phyloP scores from a whole-genome alignment of 2,329 filamentous ascomycete species.

The Aureobasidium subglaciale region DNA sequence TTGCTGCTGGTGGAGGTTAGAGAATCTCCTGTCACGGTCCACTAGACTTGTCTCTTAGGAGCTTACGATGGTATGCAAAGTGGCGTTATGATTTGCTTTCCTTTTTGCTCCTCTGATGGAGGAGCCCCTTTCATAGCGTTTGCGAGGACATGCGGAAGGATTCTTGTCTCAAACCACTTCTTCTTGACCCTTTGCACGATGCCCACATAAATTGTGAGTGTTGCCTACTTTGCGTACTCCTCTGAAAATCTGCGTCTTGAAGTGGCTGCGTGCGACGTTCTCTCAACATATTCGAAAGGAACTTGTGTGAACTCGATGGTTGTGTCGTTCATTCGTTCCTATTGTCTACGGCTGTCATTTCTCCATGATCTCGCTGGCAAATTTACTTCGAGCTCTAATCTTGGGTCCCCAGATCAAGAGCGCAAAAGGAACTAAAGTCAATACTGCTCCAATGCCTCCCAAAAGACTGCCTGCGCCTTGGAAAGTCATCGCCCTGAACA shows the following conservation, averaged over 20 bases:
- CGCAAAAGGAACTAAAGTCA: constrained; percentile 84
- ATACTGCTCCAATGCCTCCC: constrained; percentile 58
- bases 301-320: no score
- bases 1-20: constrained; percentile 28
- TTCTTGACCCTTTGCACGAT: no score
- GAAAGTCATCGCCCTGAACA: constrained; percentile 68
- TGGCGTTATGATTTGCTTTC: not conserved
- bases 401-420: constrained; percentile 69
- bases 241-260: no score
- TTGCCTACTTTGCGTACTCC: no score
- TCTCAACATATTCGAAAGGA: no score
- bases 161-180: no score
- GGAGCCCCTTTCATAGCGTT: not conserved
- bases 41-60: not conserved
- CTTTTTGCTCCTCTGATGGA: not conserved
- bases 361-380: constrained; percentile 49
- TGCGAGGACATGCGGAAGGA: not conserved
- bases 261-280: no score
- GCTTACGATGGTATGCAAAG: constrained; percentile 3
- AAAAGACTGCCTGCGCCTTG: constrained; percentile 66
- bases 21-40: not conserved
- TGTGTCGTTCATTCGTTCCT: not conserved
- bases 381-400: constrained; percentile 69
- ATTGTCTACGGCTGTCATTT: not conserved
- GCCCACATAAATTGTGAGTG: no score